Evolutionary conservation across 78 protist genomes (phyloP), one percentile per base, ranked within the genome.

Genomic region (Dictyostelium capitatum): DNA sequence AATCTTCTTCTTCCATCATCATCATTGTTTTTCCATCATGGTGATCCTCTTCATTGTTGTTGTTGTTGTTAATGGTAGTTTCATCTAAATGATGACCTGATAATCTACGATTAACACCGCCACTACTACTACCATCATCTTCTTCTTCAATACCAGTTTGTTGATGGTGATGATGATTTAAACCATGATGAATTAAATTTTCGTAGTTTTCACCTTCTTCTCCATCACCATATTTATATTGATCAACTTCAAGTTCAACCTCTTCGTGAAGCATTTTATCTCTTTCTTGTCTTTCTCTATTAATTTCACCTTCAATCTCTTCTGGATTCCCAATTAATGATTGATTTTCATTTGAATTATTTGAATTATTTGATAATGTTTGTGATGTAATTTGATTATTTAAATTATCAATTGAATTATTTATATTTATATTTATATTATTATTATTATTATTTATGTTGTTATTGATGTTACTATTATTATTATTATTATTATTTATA

Each of bases 231-330:
- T 85, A 85, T 32, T 85, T 85, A 46, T 20, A 74, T 30, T 56
- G 25, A 41, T 37, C 64, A 17, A 4, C 15, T 14, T 84, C 91
- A 32, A 67, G 14, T 51, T 82, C 89, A 0, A 37, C 73, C 9
- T 85, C 92, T 78, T 78, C 83, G 32, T 84, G 92, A 19, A 85
- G 37, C 92, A 85, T 85, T 47, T 85, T 85, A 50, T 85, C 92
- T 59, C 92, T 53, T 47, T 85, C 92, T 46, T 75, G 70, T 85
- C 92, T 85, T 28, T 85, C 92, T 64, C 92, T 85, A n/a, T 32
- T 57, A 20, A 85, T 78, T 25, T 85, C 92, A 28, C 78, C 92
- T 46, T n/a, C 46, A 32, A 72, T 69, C 51, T 74, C 92, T 53
- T 37, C 30, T n/a, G 28, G 23, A 25, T 69, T 15, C 8, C 73